phyloP scores from a whole-genome alignment of 345 rosid genomes.

The Gossypium sturtianum region DNA sequence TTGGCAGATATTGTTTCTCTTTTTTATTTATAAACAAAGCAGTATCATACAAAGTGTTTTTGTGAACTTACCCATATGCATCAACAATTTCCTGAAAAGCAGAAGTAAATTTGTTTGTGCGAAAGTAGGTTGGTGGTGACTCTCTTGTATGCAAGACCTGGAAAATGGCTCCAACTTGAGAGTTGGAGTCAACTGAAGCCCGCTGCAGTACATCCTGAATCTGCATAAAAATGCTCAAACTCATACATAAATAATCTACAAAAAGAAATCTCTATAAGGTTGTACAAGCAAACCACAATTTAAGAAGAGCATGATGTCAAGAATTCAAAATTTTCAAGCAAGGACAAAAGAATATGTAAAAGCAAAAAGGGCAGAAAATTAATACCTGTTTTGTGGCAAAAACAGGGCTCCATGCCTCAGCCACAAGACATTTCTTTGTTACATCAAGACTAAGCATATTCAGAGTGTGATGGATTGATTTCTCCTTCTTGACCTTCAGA shows the following conservation, averaged over 20 bases:
- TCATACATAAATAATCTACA: conserved; percentile 15
- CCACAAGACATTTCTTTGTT: conserved; percentile 91
- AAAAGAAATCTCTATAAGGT: conserved; percentile 3
- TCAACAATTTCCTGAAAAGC: conserved; percentile 97
- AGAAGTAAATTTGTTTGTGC: conserved; percentile 81
- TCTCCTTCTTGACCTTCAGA: conserved; percentile 86
- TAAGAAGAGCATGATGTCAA: neutral
- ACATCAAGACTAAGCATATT: conserved; percentile 98
- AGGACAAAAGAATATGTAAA: neutral
- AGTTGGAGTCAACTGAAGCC: conserved; percentile 87
- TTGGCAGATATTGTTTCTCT: neutral
- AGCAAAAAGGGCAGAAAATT: conserved; percentile 11
- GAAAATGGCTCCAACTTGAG: conserved; percentile 90
- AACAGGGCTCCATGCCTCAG: conserved; percentile 95
- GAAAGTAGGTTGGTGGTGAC: conserved; percentile 84
- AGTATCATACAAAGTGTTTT: conserved; percentile 11
- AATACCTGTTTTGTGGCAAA: conserved; percentile 79
- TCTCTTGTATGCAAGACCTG: conserved; percentile 82
- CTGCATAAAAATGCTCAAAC: conserved; percentile 45
- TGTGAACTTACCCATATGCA: conserved; percentile 78
- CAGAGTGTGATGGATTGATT: conserved; percentile 78
- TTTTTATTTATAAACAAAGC: neutral
- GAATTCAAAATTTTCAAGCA: neutral
- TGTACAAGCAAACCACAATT: neutral
- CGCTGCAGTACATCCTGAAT: conserved; percentile 88